Percentiles rank a stretch among this genome's conserved stretches.
These are phyloP conservation scores for Citrus reticulata DNA, from an alignment of 345 rosid species.

Conservation along the genomic window DNA sequence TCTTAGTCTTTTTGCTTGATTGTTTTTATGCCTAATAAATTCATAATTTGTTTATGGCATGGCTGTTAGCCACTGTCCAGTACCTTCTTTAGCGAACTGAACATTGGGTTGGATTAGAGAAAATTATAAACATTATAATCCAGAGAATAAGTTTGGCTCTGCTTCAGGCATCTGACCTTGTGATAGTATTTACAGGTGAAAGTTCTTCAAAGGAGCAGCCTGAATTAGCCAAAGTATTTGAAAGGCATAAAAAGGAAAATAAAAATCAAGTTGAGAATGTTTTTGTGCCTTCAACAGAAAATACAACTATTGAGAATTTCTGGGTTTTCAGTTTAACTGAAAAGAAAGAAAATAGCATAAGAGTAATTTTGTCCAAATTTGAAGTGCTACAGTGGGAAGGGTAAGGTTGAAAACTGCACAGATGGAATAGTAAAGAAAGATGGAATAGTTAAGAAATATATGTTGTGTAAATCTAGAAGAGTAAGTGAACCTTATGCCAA, in stretches of 20 bases:
- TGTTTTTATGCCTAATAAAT: background rate
- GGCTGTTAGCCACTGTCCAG: background rate
- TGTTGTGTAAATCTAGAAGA: no score
- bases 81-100: background rate
- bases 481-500: no score
- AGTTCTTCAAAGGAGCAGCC: background rate
- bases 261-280: background rate
- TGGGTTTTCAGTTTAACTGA: background rate
- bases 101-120: background rate
- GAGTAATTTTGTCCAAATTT: background rate
- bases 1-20: background rate
- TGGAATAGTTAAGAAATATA: background rate
- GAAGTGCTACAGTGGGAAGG: background rate
- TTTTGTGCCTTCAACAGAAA: background rate
- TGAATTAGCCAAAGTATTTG: background rate
- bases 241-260: background rate
- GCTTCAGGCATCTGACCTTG: no score
- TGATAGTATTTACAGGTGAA: background rate
- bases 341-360: background rate
- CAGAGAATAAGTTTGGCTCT: background rate
- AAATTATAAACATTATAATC: background rate
- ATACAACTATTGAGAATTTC: background rate
- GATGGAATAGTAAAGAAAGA: background rate
- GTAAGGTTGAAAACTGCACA: background rate
- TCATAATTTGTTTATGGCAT: background rate